Evolutionary conservation across 1,284 basidiomycete species (phyloP).

Genomic region (Agaricales sp.): DNA sequence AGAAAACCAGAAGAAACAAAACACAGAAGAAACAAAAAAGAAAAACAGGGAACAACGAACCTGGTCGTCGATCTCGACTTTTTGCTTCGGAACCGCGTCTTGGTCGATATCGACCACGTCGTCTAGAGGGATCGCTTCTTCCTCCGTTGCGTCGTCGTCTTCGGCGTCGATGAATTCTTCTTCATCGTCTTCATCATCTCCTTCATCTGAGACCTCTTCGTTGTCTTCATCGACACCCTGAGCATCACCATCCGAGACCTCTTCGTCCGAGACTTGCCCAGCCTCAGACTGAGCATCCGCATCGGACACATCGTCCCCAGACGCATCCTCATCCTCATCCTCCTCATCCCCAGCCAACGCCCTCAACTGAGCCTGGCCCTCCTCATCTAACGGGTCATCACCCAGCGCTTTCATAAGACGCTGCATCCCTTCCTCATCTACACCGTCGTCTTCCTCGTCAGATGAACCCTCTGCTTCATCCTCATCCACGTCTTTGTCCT

Average conservation of each 20-base stretch:
- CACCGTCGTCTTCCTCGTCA: constrained; percentile 43
- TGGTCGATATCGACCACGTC: constrained; percentile 68
- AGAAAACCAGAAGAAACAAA: too few relatives aligned
- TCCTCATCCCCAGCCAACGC: constrained; percentile 26
- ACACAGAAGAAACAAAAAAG: constrained; percentile 5
- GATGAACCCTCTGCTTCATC: constrained; percentile 20
- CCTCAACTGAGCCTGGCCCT: constrained; percentile 41
- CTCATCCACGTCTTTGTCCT: background rate
- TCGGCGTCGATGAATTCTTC: constrained; percentile 16
- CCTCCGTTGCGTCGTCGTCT: constrained; percentile 22
- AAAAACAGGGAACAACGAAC: constrained; percentile 28
- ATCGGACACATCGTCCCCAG: constrained; percentile 22
- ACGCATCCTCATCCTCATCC: constrained; percentile 24
- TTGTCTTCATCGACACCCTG: constrained; percentile 21
- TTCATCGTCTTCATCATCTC: constrained; percentile 16
- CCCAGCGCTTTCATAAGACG: constrained; percentile 57
- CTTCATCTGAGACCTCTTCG: constrained; percentile 16
- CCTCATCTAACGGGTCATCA: constrained; percentile 57
- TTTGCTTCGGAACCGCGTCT: constrained; percentile 69
- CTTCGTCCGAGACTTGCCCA: constrained; percentile 21
- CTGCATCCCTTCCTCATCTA: constrained; percentile 57
- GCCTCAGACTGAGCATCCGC: constrained; percentile 28
- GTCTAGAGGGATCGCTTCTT: constrained; percentile 53
- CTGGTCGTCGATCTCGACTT: constrained; percentile 76
- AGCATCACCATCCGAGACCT: constrained; percentile 20